A percentile compares a stretch with the other conserved stretches of the same genome.
Conservation (phyloP, 495 filamentous ascomycete species). For the Physcia stellaris region DNA sequence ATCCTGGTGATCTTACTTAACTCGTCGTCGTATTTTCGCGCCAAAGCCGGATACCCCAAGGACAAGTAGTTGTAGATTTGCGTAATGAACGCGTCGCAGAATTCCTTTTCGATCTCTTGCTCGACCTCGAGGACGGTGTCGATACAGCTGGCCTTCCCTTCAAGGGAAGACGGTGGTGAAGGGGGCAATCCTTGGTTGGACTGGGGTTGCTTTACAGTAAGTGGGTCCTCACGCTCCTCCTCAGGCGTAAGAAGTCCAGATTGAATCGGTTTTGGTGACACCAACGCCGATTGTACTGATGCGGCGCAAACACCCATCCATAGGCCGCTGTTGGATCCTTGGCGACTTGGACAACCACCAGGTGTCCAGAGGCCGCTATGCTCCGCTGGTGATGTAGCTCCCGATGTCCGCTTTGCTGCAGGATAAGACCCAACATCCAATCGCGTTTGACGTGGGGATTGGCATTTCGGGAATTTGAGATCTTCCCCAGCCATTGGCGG, state of each 20-base stretch:
- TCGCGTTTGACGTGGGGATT: slow-evolving; percentile 65
- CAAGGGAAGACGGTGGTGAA: neutral
- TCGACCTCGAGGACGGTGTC: slow-evolving; percentile 26
- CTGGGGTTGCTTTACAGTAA: neutral
- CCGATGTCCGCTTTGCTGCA: slow-evolving; percentile 31
- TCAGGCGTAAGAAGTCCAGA: slow-evolving; percentile 15
- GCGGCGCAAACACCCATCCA: slow-evolving; percentile 50
- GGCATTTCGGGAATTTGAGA: slow-evolving; percentile 59
- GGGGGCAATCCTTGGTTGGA: neutral
- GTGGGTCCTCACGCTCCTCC: slow-evolving; percentile 11
- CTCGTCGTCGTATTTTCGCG: slow-evolving; percentile 69
- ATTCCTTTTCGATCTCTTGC: slow-evolving; percentile 48
- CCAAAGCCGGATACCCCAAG: slow-evolving; percentile 74
- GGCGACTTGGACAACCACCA: slow-evolving; percentile 11
- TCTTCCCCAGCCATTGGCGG: slow-evolving; percentile 80
- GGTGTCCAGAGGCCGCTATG: slow-evolving; percentile 32
- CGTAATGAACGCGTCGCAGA: slow-evolving; percentile 72
- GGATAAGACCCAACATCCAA: slow-evolving; percentile 49
- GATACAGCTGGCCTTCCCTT: neutral
- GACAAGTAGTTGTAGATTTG: slow-evolving; percentile 95
- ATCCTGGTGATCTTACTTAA: slow-evolving; percentile 64
- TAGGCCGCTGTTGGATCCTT: slow-evolving; percentile 35
- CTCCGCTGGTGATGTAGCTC: neutral
- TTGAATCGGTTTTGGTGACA: slow-evolving; percentile 6
- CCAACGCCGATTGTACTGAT: slow-evolving; percentile 3